Base-by-base conservation (phyloP, 208 protist species). In the Leishmania braziliensis region DNA sequence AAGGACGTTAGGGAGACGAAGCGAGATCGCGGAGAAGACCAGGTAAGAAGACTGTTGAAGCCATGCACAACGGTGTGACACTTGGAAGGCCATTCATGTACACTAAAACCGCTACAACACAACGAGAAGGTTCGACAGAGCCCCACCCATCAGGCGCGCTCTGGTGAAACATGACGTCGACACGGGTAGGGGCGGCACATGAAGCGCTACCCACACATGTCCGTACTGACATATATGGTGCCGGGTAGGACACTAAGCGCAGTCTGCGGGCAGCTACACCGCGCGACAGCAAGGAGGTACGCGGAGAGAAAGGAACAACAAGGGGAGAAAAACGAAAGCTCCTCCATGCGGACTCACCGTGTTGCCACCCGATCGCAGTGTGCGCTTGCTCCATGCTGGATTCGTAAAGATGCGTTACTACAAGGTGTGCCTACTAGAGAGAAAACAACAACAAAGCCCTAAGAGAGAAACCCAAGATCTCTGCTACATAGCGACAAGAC, bases 361-460 rank as follows among this genome's bases (percentile, higher is more conserved):
- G 50, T 5, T 43, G 62, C 10, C 29, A 12, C 71, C 29, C 5
- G 18, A 50, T 56, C 23, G 12, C n/a, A 43, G 1, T 2, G 51
- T 62, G n/a, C 46, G 18, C 23, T 18, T 60, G 48, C n/a, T 58
- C 29, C 29, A 33, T 6, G 5, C 14, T 1, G 46, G 5, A 60
- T 33, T 77, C 5, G 73, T 51, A 77, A 66, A 77, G 36, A 65
- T 77, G 73, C 73, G 51, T 77, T 77, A 77, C 73, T 77, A 77
- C 73, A 54, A 65, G 56, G 54, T 63, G 73, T 77, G 20, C 33
- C 73, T 77, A 77, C 73, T 77, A 77, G 18, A 63, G 73, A 62
- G n/a, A 77, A 48, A 63, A n/a, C 29, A 63, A 76, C 60, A 33
- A 10, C n/a, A 5, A 65, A 29, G 39, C 18, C 43, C 68, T 53